These are phyloP conservation scores for Claviceps sp. DNA, from an alignment of 2,329 filamentous ascomycete genomes.

Conservation along the genomic window DNA sequence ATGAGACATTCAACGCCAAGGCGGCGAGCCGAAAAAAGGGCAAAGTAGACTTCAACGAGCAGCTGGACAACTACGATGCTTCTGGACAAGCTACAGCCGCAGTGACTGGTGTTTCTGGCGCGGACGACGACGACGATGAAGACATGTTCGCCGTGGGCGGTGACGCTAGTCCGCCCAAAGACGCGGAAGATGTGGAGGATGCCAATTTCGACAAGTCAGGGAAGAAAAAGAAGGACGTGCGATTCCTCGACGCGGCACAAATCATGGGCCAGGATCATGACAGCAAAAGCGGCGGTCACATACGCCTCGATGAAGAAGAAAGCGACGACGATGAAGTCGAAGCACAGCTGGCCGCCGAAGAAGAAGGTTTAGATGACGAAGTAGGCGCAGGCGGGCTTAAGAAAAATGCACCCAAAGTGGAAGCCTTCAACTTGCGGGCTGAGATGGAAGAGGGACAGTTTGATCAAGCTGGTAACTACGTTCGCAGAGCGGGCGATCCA, in stretches of 20 bases:
- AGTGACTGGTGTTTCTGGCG: constrained; percentile 14
- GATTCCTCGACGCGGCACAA: constrained; percentile 42
- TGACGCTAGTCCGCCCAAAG: constrained; percentile 25
- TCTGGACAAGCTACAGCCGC: constrained; percentile 26
- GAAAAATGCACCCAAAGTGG: constrained; percentile 82
- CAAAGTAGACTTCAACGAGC: constrained; percentile 35
- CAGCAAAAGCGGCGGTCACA: constrained; percentile 61
- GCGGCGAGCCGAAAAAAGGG: constrained; percentile 45
- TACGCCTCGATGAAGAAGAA: constrained; percentile 45
- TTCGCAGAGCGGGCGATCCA: constrained; percentile 77
- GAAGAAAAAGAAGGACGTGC: constrained; percentile 50
- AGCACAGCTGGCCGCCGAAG: constrained; percentile 56
- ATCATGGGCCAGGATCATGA: constrained; percentile 69
- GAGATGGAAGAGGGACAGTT: constrained; percentile 91
- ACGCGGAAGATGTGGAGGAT: constrained; percentile 29
- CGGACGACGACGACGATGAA: constrained; percentile 46
- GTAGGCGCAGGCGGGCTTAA: constrained; percentile 84
- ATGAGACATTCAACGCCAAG: constrained; percentile 73
- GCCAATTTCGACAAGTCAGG: constrained; percentile 22
- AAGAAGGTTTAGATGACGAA: constrained; percentile 73
- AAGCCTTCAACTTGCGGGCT: constrained; percentile 85
- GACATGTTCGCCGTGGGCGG: constrained; percentile 76
- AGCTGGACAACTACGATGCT: constrained; percentile 41
- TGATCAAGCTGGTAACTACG: constrained; percentile 81
- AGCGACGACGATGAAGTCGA: constrained; percentile 53